phyloP scores from a whole-genome alignment of 2,329 filamentous ascomycete genomes.

The Fusarium circinatum region DNA sequence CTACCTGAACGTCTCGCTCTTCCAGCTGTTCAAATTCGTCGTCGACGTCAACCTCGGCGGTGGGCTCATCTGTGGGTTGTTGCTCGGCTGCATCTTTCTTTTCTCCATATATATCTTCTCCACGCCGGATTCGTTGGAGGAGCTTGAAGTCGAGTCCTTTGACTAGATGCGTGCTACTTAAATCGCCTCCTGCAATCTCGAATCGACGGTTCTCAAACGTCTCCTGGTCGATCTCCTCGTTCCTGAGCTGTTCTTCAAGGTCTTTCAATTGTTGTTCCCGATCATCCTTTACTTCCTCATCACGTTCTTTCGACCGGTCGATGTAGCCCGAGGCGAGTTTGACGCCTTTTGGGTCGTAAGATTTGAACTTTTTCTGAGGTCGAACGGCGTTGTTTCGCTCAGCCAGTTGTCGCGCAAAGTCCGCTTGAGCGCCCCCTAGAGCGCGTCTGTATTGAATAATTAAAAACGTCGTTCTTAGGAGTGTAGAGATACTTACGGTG shows the following conservation, averaged over 20 bases:
- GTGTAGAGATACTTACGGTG: constrained; percentile 71
- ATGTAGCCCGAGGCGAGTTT: constrained; percentile 83
- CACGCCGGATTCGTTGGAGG: constrained; percentile 73
- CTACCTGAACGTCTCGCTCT: constrained; percentile 62
- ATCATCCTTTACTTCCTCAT: constrained; percentile 63
- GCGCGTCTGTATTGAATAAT: constrained; percentile 65
- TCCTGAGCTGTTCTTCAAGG: constrained; percentile 82
- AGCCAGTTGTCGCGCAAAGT: constrained; percentile 87
- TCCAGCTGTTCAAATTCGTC: constrained; percentile 72
- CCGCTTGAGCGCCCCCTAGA: constrained; percentile 63
- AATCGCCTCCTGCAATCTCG: constrained; percentile 84
- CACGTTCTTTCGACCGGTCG: constrained; percentile 78
- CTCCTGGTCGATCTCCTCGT: constrained; percentile 82
- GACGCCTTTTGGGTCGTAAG: constrained; percentile 83
- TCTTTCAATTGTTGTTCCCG: constrained; percentile 76
- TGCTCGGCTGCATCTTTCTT: constrained; percentile 43
- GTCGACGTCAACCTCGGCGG: constrained; percentile 62
- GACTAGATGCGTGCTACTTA: constrained; percentile 84
- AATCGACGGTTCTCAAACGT: constrained; percentile 80
- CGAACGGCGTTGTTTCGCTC: constrained; percentile 70
- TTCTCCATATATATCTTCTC: constrained; percentile 72
- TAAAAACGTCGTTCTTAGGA: constrained; percentile 20
- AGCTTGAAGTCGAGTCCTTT: constrained; percentile 92
- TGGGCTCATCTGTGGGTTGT: constrained; percentile 44
- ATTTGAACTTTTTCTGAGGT: constrained; percentile 78